These are phyloP conservation scores for Neonectria ditissima DNA, from an alignment of 2,329 filamentous ascomycete genomes.

Conservation along the genomic window DNA sequence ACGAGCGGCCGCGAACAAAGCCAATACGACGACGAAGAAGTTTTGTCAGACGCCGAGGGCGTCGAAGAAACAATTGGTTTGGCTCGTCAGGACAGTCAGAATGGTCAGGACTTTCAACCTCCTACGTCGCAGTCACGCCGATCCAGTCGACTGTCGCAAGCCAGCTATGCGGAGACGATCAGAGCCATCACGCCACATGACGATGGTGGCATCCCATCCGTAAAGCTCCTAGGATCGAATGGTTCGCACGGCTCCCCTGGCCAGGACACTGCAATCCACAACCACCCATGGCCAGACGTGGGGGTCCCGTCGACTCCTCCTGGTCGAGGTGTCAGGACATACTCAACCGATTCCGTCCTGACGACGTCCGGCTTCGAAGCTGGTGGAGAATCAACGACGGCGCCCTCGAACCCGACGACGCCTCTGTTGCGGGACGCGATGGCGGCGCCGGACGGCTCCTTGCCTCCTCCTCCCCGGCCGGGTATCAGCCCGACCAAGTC, in stretches of 20 bases:
- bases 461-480: conserved; percentile 48
- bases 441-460: conserved; percentile 40
- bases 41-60: conserved; percentile 66
- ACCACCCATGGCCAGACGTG: conserved; percentile 58
- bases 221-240: conserved; percentile 48
- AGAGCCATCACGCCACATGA: conserved; percentile 52
- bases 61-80: conserved; percentile 74
- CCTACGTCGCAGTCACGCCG: conserved; percentile 56
- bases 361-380: conserved; percentile 21
- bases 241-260: conserved; percentile 49
- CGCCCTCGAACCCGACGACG: conserved; percentile 48
- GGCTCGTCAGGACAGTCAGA: conserved; percentile 59
- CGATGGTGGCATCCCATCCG: conserved; percentile 52
- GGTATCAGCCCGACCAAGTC: conserved; percentile 46
- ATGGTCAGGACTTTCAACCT: conserved; percentile 35
- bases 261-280: conserved; percentile 55
- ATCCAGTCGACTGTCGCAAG: conserved; percentile 61
- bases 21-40: conserved; percentile 64
- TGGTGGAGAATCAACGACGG: conserved; percentile 36
- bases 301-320: conserved; percentile 47
- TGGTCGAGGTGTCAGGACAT: conserved; percentile 52
- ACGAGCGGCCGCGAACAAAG: conserved; percentile 81
- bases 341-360: conserved; percentile 52
- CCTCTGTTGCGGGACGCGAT: conserved; percentile 46
- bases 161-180: conserved; percentile 56